phyloP scores from a whole-genome alignment of 352 stramenopile genomes.

The Globisporangium carolinianum region DNA sequence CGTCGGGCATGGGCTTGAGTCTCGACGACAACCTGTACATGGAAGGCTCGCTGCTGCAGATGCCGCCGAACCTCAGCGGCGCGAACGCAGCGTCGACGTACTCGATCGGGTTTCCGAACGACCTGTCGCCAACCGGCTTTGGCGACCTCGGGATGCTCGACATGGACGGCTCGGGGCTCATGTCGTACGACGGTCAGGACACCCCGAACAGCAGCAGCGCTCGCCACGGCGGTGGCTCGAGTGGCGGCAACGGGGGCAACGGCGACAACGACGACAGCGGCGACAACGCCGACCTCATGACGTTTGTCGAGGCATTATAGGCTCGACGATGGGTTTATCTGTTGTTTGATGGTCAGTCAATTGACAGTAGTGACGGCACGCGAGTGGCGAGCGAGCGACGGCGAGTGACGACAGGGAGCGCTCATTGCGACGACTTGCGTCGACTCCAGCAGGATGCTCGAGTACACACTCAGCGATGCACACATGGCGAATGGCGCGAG shows the following conservation, averaged over 20 bases:
- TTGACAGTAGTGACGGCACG: too few species aligned
- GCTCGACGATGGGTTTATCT: background rate
- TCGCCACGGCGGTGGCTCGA: constrained; percentile 13
- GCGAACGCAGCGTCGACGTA: constrained; percentile 30
- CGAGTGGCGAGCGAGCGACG: too few species aligned
- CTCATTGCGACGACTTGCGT: too few species aligned
- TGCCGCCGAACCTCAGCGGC: constrained; percentile 39
- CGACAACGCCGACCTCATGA: constrained; percentile 63
- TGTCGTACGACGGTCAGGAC: constrained; percentile 35
- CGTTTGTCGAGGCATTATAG: constrained; percentile 64
- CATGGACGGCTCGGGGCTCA: constrained; percentile 50
- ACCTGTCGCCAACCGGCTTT: constrained; percentile 58
- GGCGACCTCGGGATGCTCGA: constrained; percentile 64
- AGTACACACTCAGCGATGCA: too few species aligned
- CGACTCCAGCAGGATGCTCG: too few species aligned
- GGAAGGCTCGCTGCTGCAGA: constrained; percentile 48
- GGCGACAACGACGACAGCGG: constrained; percentile 27
- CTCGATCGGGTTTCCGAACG: constrained; percentile 51
- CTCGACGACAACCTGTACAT: constrained; percentile 65
- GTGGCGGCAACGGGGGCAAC: constrained; percentile 13
- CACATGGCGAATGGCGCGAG: too few species aligned
- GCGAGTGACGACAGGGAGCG: too few species aligned
- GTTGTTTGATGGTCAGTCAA: too few species aligned
- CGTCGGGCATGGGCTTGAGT: constrained; percentile 34
- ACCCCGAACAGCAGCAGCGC: constrained; percentile 18